Percentiles rank a stretch among this genome's conserved stretches.
Conservation (phyloP, 2,329 filamentous ascomycete genomes). For the Talaromyces amestolkiae region DNA sequence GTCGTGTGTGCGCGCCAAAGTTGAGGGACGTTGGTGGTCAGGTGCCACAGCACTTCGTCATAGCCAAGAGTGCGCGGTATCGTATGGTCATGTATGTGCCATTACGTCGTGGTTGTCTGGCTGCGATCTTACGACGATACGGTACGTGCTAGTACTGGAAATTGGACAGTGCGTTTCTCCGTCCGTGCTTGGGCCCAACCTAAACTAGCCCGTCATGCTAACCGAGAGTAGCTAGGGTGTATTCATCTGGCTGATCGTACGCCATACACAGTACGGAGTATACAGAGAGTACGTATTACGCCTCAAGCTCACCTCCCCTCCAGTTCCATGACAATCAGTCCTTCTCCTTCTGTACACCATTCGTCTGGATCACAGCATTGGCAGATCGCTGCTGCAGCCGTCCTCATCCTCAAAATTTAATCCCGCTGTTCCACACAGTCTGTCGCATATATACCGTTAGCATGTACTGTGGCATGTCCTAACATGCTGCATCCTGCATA, state of each 20-base stretch:
- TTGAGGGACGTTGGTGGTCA: constrained; percentile 5
- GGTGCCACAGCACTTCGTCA: constrained; percentile 14
- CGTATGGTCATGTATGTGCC: background rate
- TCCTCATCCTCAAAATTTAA: background rate
- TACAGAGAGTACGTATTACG: background rate
- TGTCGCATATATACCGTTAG: background rate
- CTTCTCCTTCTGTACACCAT: background rate
- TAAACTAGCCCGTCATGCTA: background rate
- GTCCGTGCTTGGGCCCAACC: constrained; percentile 10
- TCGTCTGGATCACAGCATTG: background rate
- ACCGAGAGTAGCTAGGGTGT: background rate
- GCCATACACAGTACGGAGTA: background rate
- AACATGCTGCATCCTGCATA: background rate
- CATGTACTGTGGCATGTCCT: background rate
- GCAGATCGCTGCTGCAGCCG: background rate
- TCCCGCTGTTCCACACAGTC: background rate
- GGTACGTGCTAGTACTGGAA: background rate
- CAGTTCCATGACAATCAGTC: background rate
- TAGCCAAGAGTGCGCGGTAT: constrained; percentile 7
- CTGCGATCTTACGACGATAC: background rate
- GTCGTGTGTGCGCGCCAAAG: background rate
- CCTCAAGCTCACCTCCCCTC: background rate
- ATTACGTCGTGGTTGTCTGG: background rate
- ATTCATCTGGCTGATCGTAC: constrained; percentile 6
- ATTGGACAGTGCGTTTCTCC: constrained; percentile 4